phyloP scores from a whole-genome alignment of 192 early-diverging fungal species.

The Gigaspora rosea region DNA sequence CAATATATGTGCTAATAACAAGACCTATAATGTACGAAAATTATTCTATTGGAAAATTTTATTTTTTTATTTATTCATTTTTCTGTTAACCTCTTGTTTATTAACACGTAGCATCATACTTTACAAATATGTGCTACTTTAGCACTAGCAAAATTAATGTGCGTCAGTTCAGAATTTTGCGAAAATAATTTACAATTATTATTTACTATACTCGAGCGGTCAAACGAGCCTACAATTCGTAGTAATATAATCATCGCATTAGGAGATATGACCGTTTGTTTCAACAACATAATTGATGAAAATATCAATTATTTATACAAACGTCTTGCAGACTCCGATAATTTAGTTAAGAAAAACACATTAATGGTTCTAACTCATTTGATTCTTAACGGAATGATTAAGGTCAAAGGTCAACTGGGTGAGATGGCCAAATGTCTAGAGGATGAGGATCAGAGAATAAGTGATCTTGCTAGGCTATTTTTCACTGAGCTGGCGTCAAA shows the following conservation, averaged over 20 bases:
- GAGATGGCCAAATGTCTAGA: conserved; percentile 99
- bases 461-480: conserved; percentile 92
- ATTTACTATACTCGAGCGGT: conserved; percentile 85
- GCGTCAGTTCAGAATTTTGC: conserved; percentile 93
- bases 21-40: conserved; percentile 71
- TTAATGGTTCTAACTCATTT: conserved; percentile 98
- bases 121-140: conserved; percentile 88
- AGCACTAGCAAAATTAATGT: conserved; percentile 96
- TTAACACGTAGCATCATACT: conserved; percentile 62
- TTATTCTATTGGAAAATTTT: not conserved
- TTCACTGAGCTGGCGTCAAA: conserved; percentile 95
- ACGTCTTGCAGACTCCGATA: conserved; percentile 80
- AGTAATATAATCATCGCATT: conserved; percentile 95
- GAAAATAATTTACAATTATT: conserved; percentile 89
- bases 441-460: conserved; percentile 83
- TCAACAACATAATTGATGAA: conserved; percentile 95
- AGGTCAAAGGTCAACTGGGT: conserved; percentile 97
- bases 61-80: not conserved
- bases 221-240: conserved; percentile 82
- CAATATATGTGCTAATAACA: conserved; percentile 80
- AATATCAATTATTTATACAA: conserved; percentile 96
- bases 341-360: conserved; percentile 89
- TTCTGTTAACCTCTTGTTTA: conserved; percentile 8
- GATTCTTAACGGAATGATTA: conserved; percentile 99
- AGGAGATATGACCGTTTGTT: conserved; percentile 98